phyloP scores from a whole-genome alignment of 225 moss, liverwort and hornwort species.

The Takakia lepidozioides region DNA sequence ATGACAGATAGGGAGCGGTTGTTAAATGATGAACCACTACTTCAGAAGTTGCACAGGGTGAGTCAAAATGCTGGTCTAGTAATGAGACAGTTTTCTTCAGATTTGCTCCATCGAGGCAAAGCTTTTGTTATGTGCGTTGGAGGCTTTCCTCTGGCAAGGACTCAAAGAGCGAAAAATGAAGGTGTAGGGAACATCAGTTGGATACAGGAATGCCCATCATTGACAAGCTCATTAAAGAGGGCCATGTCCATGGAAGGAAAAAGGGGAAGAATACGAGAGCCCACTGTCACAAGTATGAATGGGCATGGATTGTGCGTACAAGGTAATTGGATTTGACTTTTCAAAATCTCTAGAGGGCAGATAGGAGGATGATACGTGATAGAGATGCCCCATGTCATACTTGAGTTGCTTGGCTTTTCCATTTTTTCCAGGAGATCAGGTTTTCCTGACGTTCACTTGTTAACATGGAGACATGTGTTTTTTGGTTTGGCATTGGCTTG shows the following conservation, averaged over 20 bases:
- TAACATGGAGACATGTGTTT: too few species aligned
- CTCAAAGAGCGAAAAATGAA: background rate
- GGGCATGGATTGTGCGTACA: background rate
- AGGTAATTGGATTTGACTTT: conserved; percentile 3
- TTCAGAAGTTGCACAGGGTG: background rate
- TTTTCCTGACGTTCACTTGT: too few species aligned
- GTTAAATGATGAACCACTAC: too few species aligned
- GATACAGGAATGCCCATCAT: background rate
- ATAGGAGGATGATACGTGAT: too few species aligned
- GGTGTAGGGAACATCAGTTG: background rate
- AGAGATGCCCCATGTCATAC: too few species aligned
- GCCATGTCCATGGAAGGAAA: background rate
- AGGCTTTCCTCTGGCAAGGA: background rate
- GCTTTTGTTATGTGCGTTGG: background rate
- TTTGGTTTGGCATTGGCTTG: too few species aligned
- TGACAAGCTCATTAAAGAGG: background rate
- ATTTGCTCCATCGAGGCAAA: background rate
- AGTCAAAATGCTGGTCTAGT: conserved; percentile 1
- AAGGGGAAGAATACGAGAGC: background rate
- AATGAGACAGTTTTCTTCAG: conserved; percentile 1
- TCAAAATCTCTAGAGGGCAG: background rate
- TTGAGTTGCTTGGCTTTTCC: too few species aligned
- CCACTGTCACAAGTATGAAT: background rate
- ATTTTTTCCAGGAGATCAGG: too few species aligned
- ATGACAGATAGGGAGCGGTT: too few species aligned